Percentiles rank a stretch among this genome's conserved stretches.
These are phyloP conservation scores for thale cress (Arabidopsis thaliana) DNA, from an alignment of 345 rosid species.

Conservation along the genomic window TAIR10.1 NC_003076.8:12170501-12171000, in stretches of 20 bases:
- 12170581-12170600: neutral
- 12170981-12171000: neutral
- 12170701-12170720: too few relatives aligned
- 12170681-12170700: neutral
- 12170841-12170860: neutral
- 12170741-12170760: too few relatives aligned
- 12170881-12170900: neutral
- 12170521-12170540: neutral
- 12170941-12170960: neutral
- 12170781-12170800: conserved; percentile 23
- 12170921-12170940: neutral
- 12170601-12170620: neutral
- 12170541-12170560: neutral
- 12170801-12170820: neutral
- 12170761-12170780: neutral
- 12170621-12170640: neutral
- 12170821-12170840: neutral
- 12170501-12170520: neutral
- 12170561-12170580: neutral
- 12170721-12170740: too few relatives aligned
- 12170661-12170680: neutral
- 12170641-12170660: neutral
- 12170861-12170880: too few relatives aligned
- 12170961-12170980: neutral
- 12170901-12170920: neutral